Conservation (phyloP, 148 eudicot genomes). For the Bassia scoparia region DNA sequence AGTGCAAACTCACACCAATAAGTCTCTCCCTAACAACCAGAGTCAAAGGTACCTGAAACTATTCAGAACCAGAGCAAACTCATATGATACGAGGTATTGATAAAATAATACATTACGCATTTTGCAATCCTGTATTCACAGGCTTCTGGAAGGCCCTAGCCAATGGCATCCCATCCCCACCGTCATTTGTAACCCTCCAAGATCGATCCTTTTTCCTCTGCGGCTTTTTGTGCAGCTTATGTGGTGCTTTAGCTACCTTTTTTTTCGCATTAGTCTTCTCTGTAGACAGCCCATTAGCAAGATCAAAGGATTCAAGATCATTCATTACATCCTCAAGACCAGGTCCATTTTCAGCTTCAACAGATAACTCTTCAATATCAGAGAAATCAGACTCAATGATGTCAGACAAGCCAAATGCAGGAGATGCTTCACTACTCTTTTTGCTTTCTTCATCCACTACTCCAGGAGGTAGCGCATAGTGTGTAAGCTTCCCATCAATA, state of each 20-base stretch:
- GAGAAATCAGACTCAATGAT: conserved; percentile 48
- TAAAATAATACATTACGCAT: neutral
- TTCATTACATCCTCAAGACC: conserved; percentile 54
- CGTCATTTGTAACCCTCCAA: conserved; percentile 69
- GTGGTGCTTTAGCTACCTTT: conserved; percentile 46
- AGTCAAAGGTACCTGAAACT: neutral
- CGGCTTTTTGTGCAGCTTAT: conserved; percentile 84
- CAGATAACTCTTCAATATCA: conserved; percentile 36
- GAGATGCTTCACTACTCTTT: conserved; percentile 9
- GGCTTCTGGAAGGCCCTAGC: conserved; percentile 75
- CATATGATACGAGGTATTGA: neutral
- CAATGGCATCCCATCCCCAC: conserved; percentile 83
- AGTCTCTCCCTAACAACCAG: neutral
- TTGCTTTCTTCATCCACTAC: conserved; percentile 28
- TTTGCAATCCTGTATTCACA: conserved; percentile 47
- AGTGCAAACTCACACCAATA: neutral
- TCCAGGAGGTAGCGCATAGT: conserved; percentile 80
- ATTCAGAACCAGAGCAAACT: neutral
- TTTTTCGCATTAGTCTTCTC: conserved; percentile 37
- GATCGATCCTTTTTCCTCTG: conserved; percentile 86
- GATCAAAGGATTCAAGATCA: conserved; percentile 73
- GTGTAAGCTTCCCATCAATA: conserved; percentile 86
- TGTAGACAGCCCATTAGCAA: conserved; percentile 52
- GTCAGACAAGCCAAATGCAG: conserved; percentile 28
- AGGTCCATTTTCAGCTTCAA: conserved; percentile 34